These are phyloP conservation scores for Geranium incanum DNA, from an alignment of 441 rosid species.

Conservation along the genomic window DNA sequence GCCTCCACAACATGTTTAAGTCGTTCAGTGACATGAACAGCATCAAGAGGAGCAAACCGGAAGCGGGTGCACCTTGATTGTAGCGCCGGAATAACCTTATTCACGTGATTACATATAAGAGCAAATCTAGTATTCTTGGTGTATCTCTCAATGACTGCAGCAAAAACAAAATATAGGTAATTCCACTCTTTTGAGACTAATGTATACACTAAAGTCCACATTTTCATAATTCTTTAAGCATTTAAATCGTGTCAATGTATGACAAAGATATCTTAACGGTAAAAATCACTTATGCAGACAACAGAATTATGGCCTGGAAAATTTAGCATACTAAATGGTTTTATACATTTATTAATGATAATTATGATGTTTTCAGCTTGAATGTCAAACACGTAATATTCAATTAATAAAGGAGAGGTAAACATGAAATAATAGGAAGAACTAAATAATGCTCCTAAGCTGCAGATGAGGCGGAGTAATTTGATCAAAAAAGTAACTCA, in stretches of 20 bases:
- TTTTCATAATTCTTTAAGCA: not conserved
- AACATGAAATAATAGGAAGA: not conserved
- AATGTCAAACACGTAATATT: not conserved
- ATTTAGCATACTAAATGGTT: not conserved
- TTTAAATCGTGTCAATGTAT: not conserved
- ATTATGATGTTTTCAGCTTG: not conserved
- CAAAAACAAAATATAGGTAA: not conserved
- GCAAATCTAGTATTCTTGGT: slow-evolving; percentile 92
- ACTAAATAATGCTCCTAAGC: not conserved
- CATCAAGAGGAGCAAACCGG: slow-evolving; percentile 91
- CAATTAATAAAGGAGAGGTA: not conserved
- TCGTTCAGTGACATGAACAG: slow-evolving; percentile 58
- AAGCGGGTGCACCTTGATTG: slow-evolving; percentile 96
- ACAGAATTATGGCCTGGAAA: not conserved
- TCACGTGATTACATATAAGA: slow-evolving; percentile 85
- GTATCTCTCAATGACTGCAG: slow-evolving; percentile 86
- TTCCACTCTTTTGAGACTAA: not conserved
- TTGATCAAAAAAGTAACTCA: slow-evolving; percentile 14
- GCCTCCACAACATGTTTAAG: slow-evolving; percentile 74
- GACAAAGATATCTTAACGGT: not conserved
- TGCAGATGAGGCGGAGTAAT: not conserved
- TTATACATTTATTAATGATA: not conserved
- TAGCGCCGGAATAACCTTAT: slow-evolving; percentile 94
- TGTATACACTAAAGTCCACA: not conserved
- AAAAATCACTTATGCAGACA: too few relatives aligned